phyloP scores from a whole-genome alignment of 1,284 basidiomycete species.

The Pseudozyma sp. region DNA sequence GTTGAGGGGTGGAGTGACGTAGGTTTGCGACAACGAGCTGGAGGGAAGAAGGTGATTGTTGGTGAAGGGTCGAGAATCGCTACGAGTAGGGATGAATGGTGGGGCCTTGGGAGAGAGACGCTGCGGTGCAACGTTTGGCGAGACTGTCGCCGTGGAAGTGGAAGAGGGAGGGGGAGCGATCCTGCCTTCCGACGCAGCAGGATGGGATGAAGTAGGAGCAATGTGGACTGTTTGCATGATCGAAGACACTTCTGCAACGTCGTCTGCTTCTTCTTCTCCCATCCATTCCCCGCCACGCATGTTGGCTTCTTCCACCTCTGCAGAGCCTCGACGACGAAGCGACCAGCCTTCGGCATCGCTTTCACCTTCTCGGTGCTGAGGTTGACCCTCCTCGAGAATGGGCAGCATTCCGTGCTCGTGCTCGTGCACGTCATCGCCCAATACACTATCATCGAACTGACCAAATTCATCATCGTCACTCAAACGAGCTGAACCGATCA shows the following conservation, averaged over 20 bases:
- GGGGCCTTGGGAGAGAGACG: not conserved
- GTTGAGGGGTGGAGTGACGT: constrained; percentile 41
- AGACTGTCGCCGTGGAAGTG: not conserved
- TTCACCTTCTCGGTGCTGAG: not conserved
- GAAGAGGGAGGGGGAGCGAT: constrained; percentile 18
- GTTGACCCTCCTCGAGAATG: constrained; percentile 6
- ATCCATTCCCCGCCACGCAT: constrained; percentile 10
- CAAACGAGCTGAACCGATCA: constrained; percentile 54
- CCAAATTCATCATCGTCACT: constrained; percentile 36
- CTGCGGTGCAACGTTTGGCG: not conserved
- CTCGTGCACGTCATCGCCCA: constrained; percentile 13
- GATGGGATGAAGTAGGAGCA: not conserved
- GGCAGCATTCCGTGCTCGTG: constrained; percentile 24
- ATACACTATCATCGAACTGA: constrained; percentile 36
- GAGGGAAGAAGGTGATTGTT: not conserved
- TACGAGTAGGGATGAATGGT: constrained; percentile 28
- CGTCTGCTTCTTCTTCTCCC: constrained; percentile 30
- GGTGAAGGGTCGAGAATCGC: constrained; percentile 22
- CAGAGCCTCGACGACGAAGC: constrained; percentile 24
- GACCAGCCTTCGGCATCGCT: constrained; percentile 19
- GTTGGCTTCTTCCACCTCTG: constrained; percentile 12
- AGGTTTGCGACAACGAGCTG: not conserved
- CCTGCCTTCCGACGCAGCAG: not conserved
- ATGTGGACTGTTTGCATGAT: constrained; percentile 44
- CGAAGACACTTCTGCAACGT: constrained; percentile 43